Evolutionary conservation across 2,329 filamentous ascomycete species (phyloP), one percentile per base, ranked within the genome.

Genomic region (Pleochaeta shiraiana): DNA sequence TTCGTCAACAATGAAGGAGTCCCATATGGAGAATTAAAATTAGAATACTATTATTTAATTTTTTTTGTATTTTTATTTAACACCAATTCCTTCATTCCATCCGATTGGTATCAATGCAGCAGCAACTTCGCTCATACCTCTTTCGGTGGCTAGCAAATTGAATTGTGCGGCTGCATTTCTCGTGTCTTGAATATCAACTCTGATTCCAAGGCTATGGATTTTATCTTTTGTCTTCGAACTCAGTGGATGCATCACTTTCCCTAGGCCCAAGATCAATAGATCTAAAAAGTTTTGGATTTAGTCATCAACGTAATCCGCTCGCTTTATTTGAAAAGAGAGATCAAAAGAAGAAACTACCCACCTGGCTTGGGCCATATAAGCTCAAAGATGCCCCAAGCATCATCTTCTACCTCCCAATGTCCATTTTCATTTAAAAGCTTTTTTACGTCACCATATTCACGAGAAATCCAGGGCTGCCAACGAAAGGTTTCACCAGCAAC

Each of bases 81-180:
- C 33, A 31, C 65, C 65, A 28, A 65, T 37, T 4, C 67, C 70
- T 65, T 88, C 86, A 70, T 79, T 82, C 88, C 89, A 95, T 1
- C 90, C 90, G 64, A 93, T 80, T 0, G 91, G 91, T 74, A 97
- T 82, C 74, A 98, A 73, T 11, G 90, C 92, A 1, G 90, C 92
- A 31, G 90, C 92, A 67, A 97, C 84, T 70, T 92, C 86, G 24
- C 83, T 80, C 5, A 93, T 84, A 0, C 93, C 92, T 63, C 93
- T 79, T 77, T 98, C 93, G 21, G 90, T 97, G n/a, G 90, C 92
- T 64, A 98, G 77, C 71, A 98, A 74, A 73, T 98, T 98, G 74
- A 93, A 98, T 74, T 96, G 90, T 37, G 91, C 87, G 0, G 92
- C 89, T 9, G 93, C 93, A 75, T 97, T 97, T 67, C 90, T 80